Evolutionary conservation across 2,329 filamentous ascomycete genomes (phyloP).

Genomic region (Xylariaceae sp.): DNA sequence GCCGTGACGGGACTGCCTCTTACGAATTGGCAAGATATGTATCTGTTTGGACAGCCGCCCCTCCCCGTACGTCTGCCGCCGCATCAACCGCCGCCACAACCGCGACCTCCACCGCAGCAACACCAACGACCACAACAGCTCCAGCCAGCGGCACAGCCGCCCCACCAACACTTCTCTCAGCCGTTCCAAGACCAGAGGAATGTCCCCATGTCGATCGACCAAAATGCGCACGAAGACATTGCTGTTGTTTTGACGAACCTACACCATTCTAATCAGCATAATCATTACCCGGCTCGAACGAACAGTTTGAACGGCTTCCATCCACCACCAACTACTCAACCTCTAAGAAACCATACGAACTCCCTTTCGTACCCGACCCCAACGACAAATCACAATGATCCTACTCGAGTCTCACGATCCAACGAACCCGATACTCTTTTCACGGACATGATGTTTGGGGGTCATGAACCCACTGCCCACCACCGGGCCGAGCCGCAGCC

Average conservation of each 20-base stretch:
- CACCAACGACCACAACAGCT: constrained; percentile 24
- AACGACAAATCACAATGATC: constrained; percentile 16
- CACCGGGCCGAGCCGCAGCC: constrained; percentile 36
- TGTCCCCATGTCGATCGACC: constrained; percentile 22
- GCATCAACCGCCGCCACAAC: constrained; percentile 29
- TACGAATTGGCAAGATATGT: constrained; percentile 26
- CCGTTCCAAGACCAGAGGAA: constrained; percentile 17
- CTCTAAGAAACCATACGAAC: constrained; percentile 19
- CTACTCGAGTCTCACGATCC: constrained; percentile 24
- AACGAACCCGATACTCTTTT: constrained; percentile 31
- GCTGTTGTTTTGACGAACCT: constrained; percentile 30
- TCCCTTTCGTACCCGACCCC: constrained; percentile 17
- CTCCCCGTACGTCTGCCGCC: constrained; percentile 2
- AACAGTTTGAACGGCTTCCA: constrained; percentile 19
- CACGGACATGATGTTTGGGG: constrained; percentile 39
- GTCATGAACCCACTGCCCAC: constrained; percentile 15
- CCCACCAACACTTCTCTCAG: constrained; percentile 11
- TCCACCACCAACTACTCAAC: constrained; percentile 17
- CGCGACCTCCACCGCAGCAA: constrained; percentile 23
- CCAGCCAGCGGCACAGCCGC: constrained; percentile 5
- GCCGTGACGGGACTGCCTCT: constrained; percentile 27
- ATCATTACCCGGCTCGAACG: constrained; percentile 15
- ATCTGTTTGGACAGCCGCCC: constrained; percentile 25
- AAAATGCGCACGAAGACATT: constrained; percentile 25
- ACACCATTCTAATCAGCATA: constrained; percentile 24